A percentile compares a stretch with the other conserved stretches of the same genome.
phyloP scores from a whole-genome alignment of 2,329 filamentous ascomycete species.

The Tricladium varicosporioides region DNA sequence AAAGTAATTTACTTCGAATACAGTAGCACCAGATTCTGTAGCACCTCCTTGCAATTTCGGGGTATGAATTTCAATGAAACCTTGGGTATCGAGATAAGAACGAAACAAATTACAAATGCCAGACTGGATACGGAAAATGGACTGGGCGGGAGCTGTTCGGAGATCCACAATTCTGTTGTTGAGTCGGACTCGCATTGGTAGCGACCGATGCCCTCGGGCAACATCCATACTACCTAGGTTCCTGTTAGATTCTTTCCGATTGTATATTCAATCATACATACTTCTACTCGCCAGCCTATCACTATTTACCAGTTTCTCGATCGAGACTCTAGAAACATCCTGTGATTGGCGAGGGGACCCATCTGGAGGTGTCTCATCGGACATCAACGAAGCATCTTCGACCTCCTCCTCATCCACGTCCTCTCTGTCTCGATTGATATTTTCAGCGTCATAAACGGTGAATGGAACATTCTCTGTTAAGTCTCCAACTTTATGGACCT shows the following conservation, averaged over 20 bases:
- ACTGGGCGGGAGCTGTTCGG: slow-evolving; percentile 80
- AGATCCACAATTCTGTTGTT: slow-evolving; percentile 80
- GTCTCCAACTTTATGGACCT: slow-evolving; percentile 60
- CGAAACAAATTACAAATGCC: slow-evolving; percentile 80
- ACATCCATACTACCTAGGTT: slow-evolving; percentile 26
- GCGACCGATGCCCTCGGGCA: slow-evolving; percentile 23
- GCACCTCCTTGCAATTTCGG: slow-evolving; percentile 88
- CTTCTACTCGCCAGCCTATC: slow-evolving; percentile 15
- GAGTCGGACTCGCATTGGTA: slow-evolving; percentile 56
- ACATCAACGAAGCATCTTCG: slow-evolving; percentile 14
- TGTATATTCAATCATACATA: slow-evolving; percentile 10
- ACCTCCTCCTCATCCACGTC: slow-evolving; percentile 51
- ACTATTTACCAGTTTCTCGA: too few relatives aligned
- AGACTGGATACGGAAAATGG: slow-evolving; percentile 83
- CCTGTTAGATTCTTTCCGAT: slow-evolving; percentile 4
- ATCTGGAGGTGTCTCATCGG: slow-evolving; percentile 6
- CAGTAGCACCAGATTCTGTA: slow-evolving; percentile 86
- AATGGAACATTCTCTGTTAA: slow-evolving; percentile 64
- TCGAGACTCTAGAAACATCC: too few relatives aligned
- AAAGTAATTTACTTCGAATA: slow-evolving; percentile 93
- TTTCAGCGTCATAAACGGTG: slow-evolving; percentile 68
- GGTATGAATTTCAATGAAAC: slow-evolving; percentile 91
- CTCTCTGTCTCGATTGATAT: slow-evolving; percentile 53
- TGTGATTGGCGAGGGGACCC: slow-evolving; percentile 1
- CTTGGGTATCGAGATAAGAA: slow-evolving; percentile 66